A percentile compares a stretch with the other conserved stretches of the same genome.
These are phyloP conservation scores for Thalia dealbata DNA, from an alignment of 176 grass and related monocot genomes.

Conservation along the genomic window DNA sequence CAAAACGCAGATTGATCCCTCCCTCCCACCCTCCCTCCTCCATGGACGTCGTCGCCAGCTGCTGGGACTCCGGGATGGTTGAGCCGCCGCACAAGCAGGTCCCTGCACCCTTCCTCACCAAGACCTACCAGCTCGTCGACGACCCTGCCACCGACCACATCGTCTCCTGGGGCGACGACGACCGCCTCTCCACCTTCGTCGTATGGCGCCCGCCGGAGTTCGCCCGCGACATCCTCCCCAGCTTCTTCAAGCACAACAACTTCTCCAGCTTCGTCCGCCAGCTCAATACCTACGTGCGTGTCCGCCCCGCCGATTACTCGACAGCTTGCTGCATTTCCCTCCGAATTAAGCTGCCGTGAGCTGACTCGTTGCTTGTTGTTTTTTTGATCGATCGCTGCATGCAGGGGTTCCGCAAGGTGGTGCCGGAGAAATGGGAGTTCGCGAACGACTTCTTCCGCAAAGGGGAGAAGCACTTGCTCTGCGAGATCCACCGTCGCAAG, in stretches of 20 bases:
- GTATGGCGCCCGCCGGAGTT: constrained; percentile 97
- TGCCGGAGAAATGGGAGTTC: constrained; percentile 29
- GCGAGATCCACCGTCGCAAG: constrained; percentile 83
- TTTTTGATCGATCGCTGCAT: constrained; percentile 10
- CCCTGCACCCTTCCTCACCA: constrained; percentile 93
- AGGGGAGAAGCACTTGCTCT: constrained; percentile 21
- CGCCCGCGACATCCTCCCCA: constrained; percentile 87
- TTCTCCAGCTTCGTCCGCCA: constrained; percentile 99
- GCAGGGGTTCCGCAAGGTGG: constrained; percentile 72
- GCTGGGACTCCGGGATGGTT: constrained; percentile 50
- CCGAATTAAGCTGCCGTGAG: too few species aligned
- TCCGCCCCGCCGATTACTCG: neutral
- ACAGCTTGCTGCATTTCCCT: neutral
- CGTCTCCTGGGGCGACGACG: constrained; percentile 97
- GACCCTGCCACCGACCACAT: constrained; percentile 90
- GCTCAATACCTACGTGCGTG: constrained; percentile 95
- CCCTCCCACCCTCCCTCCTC: constrained; percentile 23
- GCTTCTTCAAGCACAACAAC: constrained; percentile 99
- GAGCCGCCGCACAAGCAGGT: constrained; percentile 72
- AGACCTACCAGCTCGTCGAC: constrained; percentile 97
- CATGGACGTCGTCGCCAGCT: constrained; percentile 33
- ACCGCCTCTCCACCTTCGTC: constrained; percentile 90
- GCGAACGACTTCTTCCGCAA: constrained; percentile 24
- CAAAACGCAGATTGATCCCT: too few species aligned
- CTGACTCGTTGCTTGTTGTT: neutral